Percentiles rank a stretch among this genome's conserved stretches.
Evolutionary conservation across 768 basidiomycete genomes (phyloP).

Genomic region (Hemileccinum rubropunctum): DNA sequence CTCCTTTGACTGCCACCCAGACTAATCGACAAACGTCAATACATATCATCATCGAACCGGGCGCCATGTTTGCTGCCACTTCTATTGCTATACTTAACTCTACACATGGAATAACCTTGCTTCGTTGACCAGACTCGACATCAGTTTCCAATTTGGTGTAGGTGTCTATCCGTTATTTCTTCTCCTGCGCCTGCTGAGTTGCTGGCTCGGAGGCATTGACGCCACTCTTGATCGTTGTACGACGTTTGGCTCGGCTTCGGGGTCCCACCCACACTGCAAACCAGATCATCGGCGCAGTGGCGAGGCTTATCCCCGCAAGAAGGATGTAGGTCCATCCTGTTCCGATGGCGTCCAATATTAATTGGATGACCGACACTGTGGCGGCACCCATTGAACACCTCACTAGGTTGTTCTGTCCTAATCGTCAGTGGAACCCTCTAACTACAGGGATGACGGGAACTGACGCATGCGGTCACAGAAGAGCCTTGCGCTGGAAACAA

Average conservation of each 20-base stretch:
- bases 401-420: constrained; percentile 62
- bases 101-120: background rate
- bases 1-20: background rate
- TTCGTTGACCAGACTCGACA: too few species aligned
- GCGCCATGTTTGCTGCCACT: background rate
- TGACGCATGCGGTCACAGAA: constrained; percentile 68
- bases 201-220: too few species aligned
- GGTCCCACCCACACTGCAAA: constrained; percentile 55
- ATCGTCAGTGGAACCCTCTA: background rate
- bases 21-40: too few species aligned
- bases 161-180: background rate
- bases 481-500: constrained; percentile 60
- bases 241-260: constrained; percentile 44
- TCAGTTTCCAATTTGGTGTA: too few species aligned
- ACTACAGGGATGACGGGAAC: constrained; percentile 23
- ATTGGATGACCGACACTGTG: constrained; percentile 59
- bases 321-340: constrained; percentile 70
- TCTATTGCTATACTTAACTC: background rate
- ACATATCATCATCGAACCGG: background rate
- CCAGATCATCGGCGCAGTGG: constrained; percentile 49
- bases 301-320: constrained; percentile 47
- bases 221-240: too few species aligned
- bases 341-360: constrained; percentile 57
- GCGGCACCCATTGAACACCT: constrained; percentile 63
- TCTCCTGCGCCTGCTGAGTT: too few species aligned